Evolutionary conservation across 208 protist genomes (phyloP).

Genomic region (Herpetomonas tarakana): DNA sequence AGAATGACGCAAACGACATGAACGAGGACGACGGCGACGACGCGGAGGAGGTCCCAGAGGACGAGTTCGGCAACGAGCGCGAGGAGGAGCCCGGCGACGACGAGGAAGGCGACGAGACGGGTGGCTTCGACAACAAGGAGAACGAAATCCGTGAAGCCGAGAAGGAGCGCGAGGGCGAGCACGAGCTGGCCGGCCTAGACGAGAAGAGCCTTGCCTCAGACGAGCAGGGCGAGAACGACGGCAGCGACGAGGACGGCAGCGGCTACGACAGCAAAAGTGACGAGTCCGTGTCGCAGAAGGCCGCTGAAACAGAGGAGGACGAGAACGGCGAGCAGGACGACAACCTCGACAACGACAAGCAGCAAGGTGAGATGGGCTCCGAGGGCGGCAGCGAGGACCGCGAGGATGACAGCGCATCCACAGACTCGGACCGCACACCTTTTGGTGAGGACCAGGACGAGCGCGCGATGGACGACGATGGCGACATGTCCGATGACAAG

Average conservation of each 20-base stretch:
- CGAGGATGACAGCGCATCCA: slow-evolving; percentile 28
- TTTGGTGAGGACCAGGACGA: slow-evolving; percentile 28
- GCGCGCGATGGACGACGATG: slow-evolving; percentile 23
- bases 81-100: slow-evolving; percentile 28
- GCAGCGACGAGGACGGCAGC: slow-evolving; percentile 32
- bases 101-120: slow-evolving; percentile 74
- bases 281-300: slow-evolving; percentile 19
- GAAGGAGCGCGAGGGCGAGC: slow-evolving; percentile 55
- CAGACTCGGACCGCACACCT: slow-evolving; percentile 22
- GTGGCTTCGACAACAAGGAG: slow-evolving; percentile 84
- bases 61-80: slow-evolving; percentile 67
- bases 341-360: slow-evolving; percentile 47
- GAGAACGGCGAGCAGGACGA: slow-evolving; percentile 62
- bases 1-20: slow-evolving; percentile 70
- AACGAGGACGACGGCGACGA: slow-evolving; percentile 66
- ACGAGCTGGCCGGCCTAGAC: slow-evolving; percentile 75
- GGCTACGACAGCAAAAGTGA: slow-evolving; percentile 20
- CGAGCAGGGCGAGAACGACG: slow-evolving; percentile 30
- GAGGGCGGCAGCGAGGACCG: slow-evolving; percentile 26
- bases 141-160: slow-evolving; percentile 78
- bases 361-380: slow-evolving; percentile 24
- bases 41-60: slow-evolving; percentile 82
- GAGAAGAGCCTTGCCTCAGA: slow-evolving; percentile 14
- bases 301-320: slow-evolving; percentile 11
- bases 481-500: slow-evolving; percentile 18